Base-by-base conservation (phyloP, 306 rosid genomes). In the Albizia julibrissin region DNA sequence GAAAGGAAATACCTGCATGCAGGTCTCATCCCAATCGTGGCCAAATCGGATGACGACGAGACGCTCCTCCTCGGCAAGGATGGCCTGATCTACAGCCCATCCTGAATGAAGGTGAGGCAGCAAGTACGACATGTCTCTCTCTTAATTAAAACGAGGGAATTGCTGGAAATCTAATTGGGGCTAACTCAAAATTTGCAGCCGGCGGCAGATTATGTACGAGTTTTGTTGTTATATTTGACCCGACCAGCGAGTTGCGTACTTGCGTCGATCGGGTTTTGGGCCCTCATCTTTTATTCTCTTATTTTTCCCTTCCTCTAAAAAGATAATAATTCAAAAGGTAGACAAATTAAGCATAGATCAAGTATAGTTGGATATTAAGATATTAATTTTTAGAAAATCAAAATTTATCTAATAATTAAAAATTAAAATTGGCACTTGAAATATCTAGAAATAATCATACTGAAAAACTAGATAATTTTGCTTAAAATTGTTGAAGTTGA, bases 71-170 rank as follows among this genome's bases (percentile, higher is more conserved):
- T 92, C 94, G 1, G 97, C 93, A 1, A 94, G 93, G 80, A 94
- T 94, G 11, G 97, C 93, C 77, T 92, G 98, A 83, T 92, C 98
- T 6, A 94, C 94, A 16, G 97, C 93, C 98, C 96, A 94, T 14
- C 98, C 97, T 0, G 98, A 94, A 80, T 90, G 98, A 81, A 92
- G 87, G 87, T 94, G 97, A 4, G 96, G 94, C 52, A 92, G 87
- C 85, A 94, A 81, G 88, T 94, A 94, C 84, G 98, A 92, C 98
- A 91, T 91, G 74, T 61, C 4, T n/a, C 40, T 10, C 33, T 34
- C 16, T 40, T 26, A 37, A 34, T 43, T 18, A 12, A 22, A 13
- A 43, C 1, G 6, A 43, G 74, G 22, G 34, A 70, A 70, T 44
- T 22, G 14, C 39, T 8, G 5, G 31, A 58, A 75, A 58, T 11